Conservation (phyloP, 2,329 filamentous ascomycete species). For the Curvularia spicifera region DNA sequence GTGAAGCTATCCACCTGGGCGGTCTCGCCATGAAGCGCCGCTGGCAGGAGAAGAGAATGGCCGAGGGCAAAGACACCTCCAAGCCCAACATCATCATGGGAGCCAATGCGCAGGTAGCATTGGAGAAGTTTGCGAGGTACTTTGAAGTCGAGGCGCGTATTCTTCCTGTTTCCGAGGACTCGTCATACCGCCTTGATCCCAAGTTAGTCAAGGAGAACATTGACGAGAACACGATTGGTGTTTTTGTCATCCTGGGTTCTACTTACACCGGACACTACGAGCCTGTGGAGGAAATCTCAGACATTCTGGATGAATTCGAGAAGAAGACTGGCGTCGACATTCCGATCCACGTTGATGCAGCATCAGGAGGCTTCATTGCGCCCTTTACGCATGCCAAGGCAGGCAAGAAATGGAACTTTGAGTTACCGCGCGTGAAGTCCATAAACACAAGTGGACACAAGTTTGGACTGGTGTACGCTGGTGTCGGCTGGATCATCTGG, state of each 20-base stretch:
- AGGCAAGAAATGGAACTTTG: constrained; percentile 68
- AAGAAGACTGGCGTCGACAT: constrained; percentile 67
- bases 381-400: constrained; percentile 65
- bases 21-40: constrained; percentile 71
- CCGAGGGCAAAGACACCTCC: constrained; percentile 66
- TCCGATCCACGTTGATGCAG: constrained; percentile 70
- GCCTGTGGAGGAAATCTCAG: constrained; percentile 70
- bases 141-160: constrained; percentile 75
- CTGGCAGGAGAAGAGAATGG: constrained; percentile 69
- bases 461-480: constrained; percentile 69
- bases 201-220: constrained; percentile 69
- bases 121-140: constrained; percentile 76
- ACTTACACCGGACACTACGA: constrained; percentile 79
- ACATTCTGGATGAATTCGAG: constrained; percentile 69
- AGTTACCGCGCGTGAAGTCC: constrained; percentile 66
- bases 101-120: constrained; percentile 73
- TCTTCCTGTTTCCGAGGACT: constrained; percentile 66
- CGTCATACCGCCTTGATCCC: constrained; percentile 67
- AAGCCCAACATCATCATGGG: constrained; percentile 79
- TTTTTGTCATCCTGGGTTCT: constrained; percentile 74
- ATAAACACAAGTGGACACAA: constrained; percentile 72
- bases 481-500: constrained; percentile 67
- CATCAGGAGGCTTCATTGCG: constrained; percentile 67
- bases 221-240: constrained; percentile 78
- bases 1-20: constrained; percentile 73